phyloP scores from a whole-genome alignment of 2,329 filamentous ascomycete species.

The Trichoderma asperellum region DNA sequence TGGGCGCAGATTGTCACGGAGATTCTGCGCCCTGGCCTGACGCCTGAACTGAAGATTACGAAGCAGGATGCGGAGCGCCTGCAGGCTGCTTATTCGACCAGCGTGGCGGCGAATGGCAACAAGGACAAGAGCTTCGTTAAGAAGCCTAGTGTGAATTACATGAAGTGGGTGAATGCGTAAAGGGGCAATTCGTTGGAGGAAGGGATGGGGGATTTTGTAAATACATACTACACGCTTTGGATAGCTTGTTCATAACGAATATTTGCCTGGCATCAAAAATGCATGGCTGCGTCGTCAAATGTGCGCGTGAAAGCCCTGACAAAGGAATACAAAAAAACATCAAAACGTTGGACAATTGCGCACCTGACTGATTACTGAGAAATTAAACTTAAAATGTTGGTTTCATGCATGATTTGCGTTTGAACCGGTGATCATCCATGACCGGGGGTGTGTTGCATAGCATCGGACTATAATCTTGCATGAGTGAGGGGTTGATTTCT shows the following conservation, averaged over 20 bases:
- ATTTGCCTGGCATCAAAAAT: background rate
- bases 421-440: background rate
- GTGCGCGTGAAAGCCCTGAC: background rate
- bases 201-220: background rate
- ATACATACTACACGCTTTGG: conserved; percentile 2
- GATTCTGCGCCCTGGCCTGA: conserved; percentile 37
- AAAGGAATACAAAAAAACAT: background rate
- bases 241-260: background rate
- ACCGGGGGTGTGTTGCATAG: background rate
- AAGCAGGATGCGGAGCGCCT: conserved; percentile 28
- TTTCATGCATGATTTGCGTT: background rate
- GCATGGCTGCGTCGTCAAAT: too few relatives aligned
- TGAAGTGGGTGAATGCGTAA: conserved; percentile 22
- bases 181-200: background rate
- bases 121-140: conserved; percentile 4
- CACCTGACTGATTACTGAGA: background rate
- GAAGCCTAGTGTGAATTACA: conserved; percentile 20
- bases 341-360: background rate
- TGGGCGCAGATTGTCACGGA: conserved; percentile 63
- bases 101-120: conserved; percentile 1
- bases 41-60: conserved; percentile 30
- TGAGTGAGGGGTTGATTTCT: conserved; percentile 8
- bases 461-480: conserved; percentile 1
- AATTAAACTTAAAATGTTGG: conserved; percentile 1
- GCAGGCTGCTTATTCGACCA: conserved; percentile 25